These are phyloP conservation scores for Morella rubra DNA, from an alignment of 306 rosid species.

Conservation along the genomic window DNA sequence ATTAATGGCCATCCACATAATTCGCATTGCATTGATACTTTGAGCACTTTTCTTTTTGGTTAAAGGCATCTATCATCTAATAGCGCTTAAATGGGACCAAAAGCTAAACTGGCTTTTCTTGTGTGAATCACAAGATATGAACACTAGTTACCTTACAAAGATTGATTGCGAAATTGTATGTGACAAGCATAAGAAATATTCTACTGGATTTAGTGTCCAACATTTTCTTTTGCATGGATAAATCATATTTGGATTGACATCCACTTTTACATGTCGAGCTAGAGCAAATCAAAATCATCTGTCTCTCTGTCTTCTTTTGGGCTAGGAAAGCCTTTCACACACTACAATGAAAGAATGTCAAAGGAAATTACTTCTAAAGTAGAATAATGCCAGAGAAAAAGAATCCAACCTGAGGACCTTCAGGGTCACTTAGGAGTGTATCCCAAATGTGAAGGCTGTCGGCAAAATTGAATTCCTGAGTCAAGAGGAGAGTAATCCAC, in stretches of 20 bases:
- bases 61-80: neutral
- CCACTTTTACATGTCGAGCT: too few relatives aligned
- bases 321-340: neutral
- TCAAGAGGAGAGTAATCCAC: slow-evolving; percentile 97
- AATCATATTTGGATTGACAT: too few relatives aligned
- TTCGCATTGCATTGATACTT: neutral
- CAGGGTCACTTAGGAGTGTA: slow-evolving; percentile 87
- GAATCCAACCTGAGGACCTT: slow-evolving; percentile 79
- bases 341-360: slow-evolving; percentile 12
- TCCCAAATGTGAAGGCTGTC: slow-evolving; percentile 98
- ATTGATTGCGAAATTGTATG: neutral
- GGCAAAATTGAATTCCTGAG: slow-evolving; percentile 96
- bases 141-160: neutral
- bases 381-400: slow-evolving; percentile 13
- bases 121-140: neutral
- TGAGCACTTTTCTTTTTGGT: neutral
- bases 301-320: neutral
- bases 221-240: too few relatives aligned
- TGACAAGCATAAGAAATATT: neutral
- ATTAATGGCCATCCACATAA: neutral
- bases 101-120: neutral
- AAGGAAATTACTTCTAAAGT: slow-evolving; percentile 7
- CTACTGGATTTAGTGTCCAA: neutral
- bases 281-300: neutral
- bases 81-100: neutral